Evolutionary conservation across 2,329 filamentous ascomycete genomes (phyloP), one percentile per base, ranked within the genome.

Genomic region (Tolypocladium album): DNA sequence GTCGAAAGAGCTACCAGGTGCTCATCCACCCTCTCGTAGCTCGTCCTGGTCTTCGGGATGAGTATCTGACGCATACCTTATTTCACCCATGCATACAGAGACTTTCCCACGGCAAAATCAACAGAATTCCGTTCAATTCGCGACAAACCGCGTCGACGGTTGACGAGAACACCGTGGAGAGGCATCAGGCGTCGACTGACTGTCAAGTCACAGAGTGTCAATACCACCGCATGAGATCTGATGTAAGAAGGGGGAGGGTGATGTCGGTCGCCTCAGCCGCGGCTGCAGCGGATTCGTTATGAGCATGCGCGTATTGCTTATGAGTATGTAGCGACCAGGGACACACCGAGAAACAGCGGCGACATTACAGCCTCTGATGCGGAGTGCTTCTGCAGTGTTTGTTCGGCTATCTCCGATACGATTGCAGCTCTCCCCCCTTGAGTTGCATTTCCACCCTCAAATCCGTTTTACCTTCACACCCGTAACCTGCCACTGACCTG

Each of bases 81-180:
- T 31, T 31, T 31, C 27, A 31, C 27, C 5, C 34, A 36, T 36
- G 34, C 34, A 36, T 36, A 36, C 34, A 36, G 4, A 11, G 1
- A 36, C 34, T 36, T n/a, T n/a, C n/a, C n/a, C n/a, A n/a, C 7
- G 7, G 27, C 27, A 31, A 31, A 5, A 5, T 31, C 27, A 36
- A 36, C 34, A 9, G 34, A n/a, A n/a, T n/a, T 36, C 34, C 27
- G 7, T 36, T 36, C 34, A 36, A 36, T 11, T 9, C 8, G 34
- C 11, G 34, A 36, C 34, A 6, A 36, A 5, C 34, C 34, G 7
- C 34, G 2, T 70, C 8, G 57, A 40, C 66, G 65, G 50, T 70
- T 67, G 55, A 71, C 67, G 27, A 69, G 63, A 53, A 63, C 63
- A 45, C 58, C 62, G 43, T 2, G 57, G 59, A 38, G 59, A 62